These are phyloP conservation scores for Pleodorina starrii DNA, from an alignment of 139 green algal species.

Conservation along the genomic window DNA sequence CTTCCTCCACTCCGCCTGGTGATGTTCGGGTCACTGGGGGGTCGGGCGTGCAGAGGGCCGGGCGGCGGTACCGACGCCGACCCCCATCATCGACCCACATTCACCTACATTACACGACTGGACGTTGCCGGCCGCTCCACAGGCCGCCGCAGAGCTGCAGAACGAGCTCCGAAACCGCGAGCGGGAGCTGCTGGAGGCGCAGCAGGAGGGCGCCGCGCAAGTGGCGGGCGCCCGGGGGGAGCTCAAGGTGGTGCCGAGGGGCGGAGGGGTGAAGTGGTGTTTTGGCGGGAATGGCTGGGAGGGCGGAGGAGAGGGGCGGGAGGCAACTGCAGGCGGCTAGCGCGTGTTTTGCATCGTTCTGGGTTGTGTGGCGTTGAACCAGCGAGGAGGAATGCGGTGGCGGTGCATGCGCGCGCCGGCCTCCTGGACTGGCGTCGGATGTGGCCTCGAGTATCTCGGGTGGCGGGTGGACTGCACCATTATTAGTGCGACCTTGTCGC, in stretches of 20 bases:
- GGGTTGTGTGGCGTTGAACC: neutral
- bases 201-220: neutral
- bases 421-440: neutral
- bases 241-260: conserved; percentile 22
- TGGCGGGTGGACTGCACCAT: neutral
- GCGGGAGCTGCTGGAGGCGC: conserved; percentile 8
- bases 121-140: neutral
- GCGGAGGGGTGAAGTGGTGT: neutral
- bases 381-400: neutral
- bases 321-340: neutral
- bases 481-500: too few relatives aligned
- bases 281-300: neutral
- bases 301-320: neutral
- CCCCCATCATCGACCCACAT: too few relatives aligned
- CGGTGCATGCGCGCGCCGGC: neutral
- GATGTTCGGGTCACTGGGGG: neutral
- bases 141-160: conserved; percentile 7
- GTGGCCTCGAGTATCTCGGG: too few relatives aligned
- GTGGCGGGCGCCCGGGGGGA: neutral
- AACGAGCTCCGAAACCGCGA: neutral
- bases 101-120: neutral
- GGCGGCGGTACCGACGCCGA: too few relatives aligned
- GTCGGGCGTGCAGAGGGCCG: neutral
- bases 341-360: neutral
- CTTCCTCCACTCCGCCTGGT: neutral